Evolutionary conservation across 1,284 basidiomycete genomes (phyloP), one percentile per base, ranked within the genome.

Genomic region (Heterobasidion annosum): DNA sequence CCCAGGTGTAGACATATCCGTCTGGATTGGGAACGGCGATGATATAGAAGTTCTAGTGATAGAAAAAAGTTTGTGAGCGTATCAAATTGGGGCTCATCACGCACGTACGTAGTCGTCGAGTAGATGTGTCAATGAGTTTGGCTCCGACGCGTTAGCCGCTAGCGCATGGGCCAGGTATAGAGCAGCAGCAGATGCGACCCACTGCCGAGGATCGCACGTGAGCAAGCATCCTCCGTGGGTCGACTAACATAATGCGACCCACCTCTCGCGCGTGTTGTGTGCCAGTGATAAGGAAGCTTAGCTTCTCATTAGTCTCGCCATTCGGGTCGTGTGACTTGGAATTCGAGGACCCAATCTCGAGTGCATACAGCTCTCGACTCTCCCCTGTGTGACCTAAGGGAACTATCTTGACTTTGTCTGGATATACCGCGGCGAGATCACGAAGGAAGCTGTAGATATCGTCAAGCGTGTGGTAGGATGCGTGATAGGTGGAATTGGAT

Each of bases 11-110:
- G 1, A 72, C 77, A 63, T 92, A 93, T 0, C 92, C 92, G 62
- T 95, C 92, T 6, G 90, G 90, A 63, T 94, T 95, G 5, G 89
- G 81, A 0, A 82, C 72, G 0, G 91, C 89, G 8, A 95, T 73
- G 57, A 94, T 77, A 53, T 89, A 83, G 65, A 94, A 87, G 44
- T 82, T 78, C 81, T 84, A 56, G 1, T 45, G 9, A 34, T 16
- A 12, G 25, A 0, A 5, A 25, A 4, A 25, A 25, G 25, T 25
- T 25, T 25, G 25, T 25, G 25, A 25, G 3, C 1, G 25, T 25
- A 25, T 25, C 4, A 4, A 40, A 47, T 48, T n/a, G 16, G 4
- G 37, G 16, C 1, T 8, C 16, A 48, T 48, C 16, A 18, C 5
- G 37, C 25, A 51, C 65, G 66, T 59, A 83, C 81, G 63, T 83